Evolutionary conservation across 306 rosid species (phyloP).

Genomic region (Lagenaria siceraria): DNA sequence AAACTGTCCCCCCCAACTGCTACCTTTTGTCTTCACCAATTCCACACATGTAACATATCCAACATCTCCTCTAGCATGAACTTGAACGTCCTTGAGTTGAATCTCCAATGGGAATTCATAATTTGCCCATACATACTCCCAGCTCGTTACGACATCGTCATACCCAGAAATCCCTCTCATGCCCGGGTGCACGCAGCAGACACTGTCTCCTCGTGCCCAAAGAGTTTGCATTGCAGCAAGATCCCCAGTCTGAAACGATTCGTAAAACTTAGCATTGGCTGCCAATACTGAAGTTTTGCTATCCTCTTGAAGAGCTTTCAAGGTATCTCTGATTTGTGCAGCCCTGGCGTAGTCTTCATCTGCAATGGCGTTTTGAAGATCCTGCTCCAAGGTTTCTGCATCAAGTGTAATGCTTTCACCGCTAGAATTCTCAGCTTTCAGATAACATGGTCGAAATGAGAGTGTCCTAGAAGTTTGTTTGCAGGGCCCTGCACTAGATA

Average conservation of each 20-base stretch:
- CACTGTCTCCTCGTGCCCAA: conserved; percentile 60
- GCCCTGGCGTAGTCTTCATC: conserved; percentile 79
- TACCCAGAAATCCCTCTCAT: conserved; percentile 65
- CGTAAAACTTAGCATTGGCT: conserved; percentile 58
- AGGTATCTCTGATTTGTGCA: conserved; percentile 67
- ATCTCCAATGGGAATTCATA: conserved; percentile 82
- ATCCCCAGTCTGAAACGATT: conserved; percentile 58
- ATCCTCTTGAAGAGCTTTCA: conserved; percentile 48
- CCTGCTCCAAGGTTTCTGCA: conserved; percentile 49
- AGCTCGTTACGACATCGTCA: conserved; percentile 77
- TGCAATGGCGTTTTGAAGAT: conserved; percentile 56
- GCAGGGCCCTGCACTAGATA: conserved; percentile 24
- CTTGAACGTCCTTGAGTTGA: conserved; percentile 60
- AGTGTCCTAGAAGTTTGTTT: conserved; percentile 16
- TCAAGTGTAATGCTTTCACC: conserved; percentile 39
- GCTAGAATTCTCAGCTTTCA: conserved; percentile 42
- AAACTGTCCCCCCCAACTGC: conserved; percentile 89
- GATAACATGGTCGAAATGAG: conserved; percentile 23
- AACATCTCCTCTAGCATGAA: conserved; percentile 59
- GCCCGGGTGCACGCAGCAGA: conserved; percentile 86
- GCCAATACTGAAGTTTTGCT: conserved; percentile 36
- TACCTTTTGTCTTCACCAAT: conserved; percentile 72
- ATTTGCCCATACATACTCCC: conserved; percentile 90
- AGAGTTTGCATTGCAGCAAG: conserved; percentile 78
- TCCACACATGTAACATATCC: conserved; percentile 87